phyloP scores from a whole-genome alignment of 768 basidiomycete genomes.

The Hygrophorus russula region DNA sequence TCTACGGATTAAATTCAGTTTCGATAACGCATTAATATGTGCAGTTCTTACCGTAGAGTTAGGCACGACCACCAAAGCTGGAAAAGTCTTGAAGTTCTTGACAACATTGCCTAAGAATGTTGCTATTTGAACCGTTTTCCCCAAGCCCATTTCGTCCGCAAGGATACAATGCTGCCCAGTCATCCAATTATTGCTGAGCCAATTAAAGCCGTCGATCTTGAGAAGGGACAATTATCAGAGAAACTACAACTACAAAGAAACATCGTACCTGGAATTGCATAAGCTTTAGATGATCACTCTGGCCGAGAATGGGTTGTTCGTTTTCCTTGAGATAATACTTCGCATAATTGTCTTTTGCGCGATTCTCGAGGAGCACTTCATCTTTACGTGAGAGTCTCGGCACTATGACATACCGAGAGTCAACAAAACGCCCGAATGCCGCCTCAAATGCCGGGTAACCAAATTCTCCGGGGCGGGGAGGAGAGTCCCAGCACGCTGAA shows the following conservation, averaged over 20 bases:
- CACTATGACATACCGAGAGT: conserved; percentile 49
- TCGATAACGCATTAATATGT: too few relatives aligned
- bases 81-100: conserved; percentile 47
- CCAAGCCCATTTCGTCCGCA: conserved; percentile 96
- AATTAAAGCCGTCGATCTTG: conserved; percentile 72
- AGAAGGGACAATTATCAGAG: background rate
- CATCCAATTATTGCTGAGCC: conserved; percentile 87
- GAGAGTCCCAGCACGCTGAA: conserved; percentile 88
- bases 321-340: conserved; percentile 35
- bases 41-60: conserved; percentile 54
- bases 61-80: conserved; percentile 86
- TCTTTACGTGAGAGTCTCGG: conserved; percentile 33
- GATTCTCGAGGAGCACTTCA: conserved; percentile 34
- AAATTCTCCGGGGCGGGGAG: conserved; percentile 48
- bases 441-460: conserved; percentile 52
- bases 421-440: conserved; percentile 60
- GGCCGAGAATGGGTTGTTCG: conserved; percentile 56
- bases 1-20: conserved; percentile 13
- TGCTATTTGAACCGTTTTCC: conserved; percentile 88
- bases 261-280: conserved; percentile 75
- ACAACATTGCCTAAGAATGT: conserved; percentile 67
- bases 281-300: conserved; percentile 48
- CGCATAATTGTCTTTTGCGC: conserved; percentile 46
- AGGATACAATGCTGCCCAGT: conserved; percentile 75
- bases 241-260: background rate